Conservation (phyloP, 2,329 filamentous ascomycete species). For the Paecilomyces niveus region DNA sequence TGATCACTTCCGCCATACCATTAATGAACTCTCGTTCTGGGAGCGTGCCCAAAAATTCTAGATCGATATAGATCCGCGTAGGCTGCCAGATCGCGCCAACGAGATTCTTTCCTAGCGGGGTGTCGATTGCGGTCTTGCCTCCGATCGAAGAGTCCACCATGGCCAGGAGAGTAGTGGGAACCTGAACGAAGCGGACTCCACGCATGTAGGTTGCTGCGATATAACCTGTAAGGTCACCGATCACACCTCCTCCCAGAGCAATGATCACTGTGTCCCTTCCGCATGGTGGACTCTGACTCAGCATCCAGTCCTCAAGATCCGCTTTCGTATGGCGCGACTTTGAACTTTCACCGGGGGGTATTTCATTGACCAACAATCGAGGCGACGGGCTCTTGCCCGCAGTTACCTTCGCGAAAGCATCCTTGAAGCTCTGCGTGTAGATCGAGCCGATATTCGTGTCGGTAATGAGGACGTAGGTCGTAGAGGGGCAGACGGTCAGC, state of each 20-base stretch:
- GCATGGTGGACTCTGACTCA: constrained; percentile 72
- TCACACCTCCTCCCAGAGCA: constrained; percentile 89
- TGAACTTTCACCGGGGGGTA: constrained; percentile 85
- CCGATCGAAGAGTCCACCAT: constrained; percentile 99
- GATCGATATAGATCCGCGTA: constrained; percentile 85
- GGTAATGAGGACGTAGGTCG: constrained; percentile 93
- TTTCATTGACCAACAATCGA: constrained; percentile 75
- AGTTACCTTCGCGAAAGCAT: constrained; percentile 51
- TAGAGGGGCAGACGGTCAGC: constrained; percentile 67
- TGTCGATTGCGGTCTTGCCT: constrained; percentile 97
- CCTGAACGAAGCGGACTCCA: constrained; percentile 90
- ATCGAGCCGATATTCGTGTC: constrained; percentile 81
- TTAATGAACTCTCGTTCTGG: constrained; percentile 93
- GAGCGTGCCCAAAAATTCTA: constrained; percentile 83
- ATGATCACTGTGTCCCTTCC: constrained; percentile 92
- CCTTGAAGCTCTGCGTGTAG: constrained; percentile 73
- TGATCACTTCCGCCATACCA: constrained; percentile 96
- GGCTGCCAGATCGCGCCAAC: constrained; percentile 97
- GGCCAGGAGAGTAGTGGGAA: constrained; percentile 85
- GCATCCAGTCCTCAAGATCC: constrained; percentile 95
- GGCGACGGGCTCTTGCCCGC: constrained; percentile 43
- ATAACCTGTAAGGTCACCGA: constrained; percentile 96
- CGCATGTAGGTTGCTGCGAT: constrained; percentile 98
- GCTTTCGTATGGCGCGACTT: constrained; percentile 92
- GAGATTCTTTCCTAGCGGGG: constrained; percentile 89